phyloP scores from a whole-genome alignment of 108 stramenopile species.

The Nitzschia sp. region DNA sequence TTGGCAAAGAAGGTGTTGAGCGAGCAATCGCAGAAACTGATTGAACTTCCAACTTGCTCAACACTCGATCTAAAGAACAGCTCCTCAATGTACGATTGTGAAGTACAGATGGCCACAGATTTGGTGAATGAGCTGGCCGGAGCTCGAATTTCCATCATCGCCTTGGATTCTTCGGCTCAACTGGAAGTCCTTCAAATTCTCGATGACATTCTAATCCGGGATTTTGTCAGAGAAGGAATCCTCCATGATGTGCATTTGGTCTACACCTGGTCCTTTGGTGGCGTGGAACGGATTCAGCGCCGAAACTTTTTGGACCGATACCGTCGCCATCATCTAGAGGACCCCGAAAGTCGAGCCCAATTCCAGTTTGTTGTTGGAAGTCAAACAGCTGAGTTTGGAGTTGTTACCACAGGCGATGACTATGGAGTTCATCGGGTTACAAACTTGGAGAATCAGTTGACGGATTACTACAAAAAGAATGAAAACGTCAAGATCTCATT shows the following conservation, averaged over 20 bases:
- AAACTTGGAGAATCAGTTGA: conserved; percentile 13
- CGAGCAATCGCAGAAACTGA: neutral
- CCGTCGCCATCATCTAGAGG: conserved; percentile 14
- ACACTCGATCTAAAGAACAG: conserved; percentile 15
- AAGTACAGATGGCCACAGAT: conserved; percentile 1
- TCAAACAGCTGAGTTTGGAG: conserved; percentile 15
- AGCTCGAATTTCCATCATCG: neutral
- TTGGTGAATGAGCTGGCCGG: neutral
- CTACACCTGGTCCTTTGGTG: conserved; percentile 4
- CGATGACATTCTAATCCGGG: conserved; percentile 18
- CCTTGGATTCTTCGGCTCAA: conserved; percentile 18
- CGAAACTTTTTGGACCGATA: conserved; percentile 30
- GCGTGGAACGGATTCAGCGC: conserved; percentile 1
- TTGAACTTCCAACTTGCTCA: conserved; percentile 33
- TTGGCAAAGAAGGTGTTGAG: conserved; percentile 3
- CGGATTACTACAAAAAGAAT: neutral
- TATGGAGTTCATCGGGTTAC: conserved; percentile 4
- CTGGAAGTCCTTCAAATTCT: conserved; percentile 29
- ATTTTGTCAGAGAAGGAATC: conserved; percentile 1
- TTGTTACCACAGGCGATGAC: conserved; percentile 7
- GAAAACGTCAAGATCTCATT: conserved; percentile 11
- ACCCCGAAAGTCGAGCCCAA: conserved; percentile 28
- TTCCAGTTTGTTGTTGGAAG: conserved; percentile 7
- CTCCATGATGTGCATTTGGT: conserved; percentile 1
- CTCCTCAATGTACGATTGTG: conserved; percentile 28